Conservation (phyloP, 2,329 filamentous ascomycete species). For the Aureobasidium sp. region DNA sequence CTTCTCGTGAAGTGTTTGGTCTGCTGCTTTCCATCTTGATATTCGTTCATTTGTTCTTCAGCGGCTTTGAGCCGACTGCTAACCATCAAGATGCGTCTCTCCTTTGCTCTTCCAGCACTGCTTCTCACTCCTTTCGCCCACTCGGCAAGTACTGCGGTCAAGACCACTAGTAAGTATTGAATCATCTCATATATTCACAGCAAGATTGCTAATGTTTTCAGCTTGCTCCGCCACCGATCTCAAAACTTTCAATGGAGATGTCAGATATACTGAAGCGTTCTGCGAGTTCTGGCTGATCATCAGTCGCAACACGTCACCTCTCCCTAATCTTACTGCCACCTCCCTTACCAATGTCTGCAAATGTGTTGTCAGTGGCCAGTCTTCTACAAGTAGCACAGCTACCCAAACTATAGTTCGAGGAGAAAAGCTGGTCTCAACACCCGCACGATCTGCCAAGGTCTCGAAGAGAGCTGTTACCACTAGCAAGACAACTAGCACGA, state of each 20-base stretch:
- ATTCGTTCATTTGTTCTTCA: not conserved
- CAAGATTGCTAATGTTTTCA: not conserved
- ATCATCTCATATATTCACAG: not conserved
- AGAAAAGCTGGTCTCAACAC: not conserved
- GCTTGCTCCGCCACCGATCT: conserved; percentile 2
- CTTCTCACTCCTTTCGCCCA: conserved; percentile 8
- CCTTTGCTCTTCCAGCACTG: conserved; percentile 6
- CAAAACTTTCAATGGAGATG: conserved; percentile 1
- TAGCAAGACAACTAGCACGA: not conserved
- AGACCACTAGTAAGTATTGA: not conserved
- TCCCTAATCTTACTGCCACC: conserved; percentile 2
- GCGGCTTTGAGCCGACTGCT: conserved; percentile 3
- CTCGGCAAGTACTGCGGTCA: not conserved
- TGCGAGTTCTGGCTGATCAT: conserved; percentile 7
- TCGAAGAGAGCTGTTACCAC: not conserved
- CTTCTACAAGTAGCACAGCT: not conserved
- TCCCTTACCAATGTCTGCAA: conserved; percentile 6
- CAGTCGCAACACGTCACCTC: conserved; percentile 3
- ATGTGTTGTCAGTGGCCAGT: not conserved
- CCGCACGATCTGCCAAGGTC: not conserved
- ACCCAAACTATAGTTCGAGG: not conserved
- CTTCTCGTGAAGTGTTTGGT: not conserved
- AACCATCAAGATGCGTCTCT: conserved; percentile 7
- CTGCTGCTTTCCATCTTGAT: conserved; percentile 3
- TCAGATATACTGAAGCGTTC: not conserved